These are phyloP conservation scores for Forsythia viridissima DNA, from an alignment of 257 asterid species.

Conservation along the genomic window DNA sequence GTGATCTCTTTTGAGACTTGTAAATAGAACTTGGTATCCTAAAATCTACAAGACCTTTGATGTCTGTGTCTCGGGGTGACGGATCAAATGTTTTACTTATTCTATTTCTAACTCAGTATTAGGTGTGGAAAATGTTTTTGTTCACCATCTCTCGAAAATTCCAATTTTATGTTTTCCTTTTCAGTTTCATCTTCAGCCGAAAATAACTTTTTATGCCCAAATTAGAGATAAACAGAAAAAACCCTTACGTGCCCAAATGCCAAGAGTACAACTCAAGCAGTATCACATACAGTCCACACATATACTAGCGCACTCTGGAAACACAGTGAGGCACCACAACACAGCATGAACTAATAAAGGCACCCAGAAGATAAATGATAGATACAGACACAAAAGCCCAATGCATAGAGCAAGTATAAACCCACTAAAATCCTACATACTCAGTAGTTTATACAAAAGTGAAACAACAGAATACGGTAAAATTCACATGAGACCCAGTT, in stretches of 20 bases:
- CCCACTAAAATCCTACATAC: background rate
- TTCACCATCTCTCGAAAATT: background rate
- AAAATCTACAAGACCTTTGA: background rate
- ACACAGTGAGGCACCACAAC: background rate
- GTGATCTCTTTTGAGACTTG: background rate
- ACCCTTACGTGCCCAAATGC: background rate
- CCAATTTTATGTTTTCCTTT: background rate
- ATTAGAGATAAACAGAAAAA: background rate
- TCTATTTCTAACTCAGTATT: background rate
- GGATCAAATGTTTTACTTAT: background rate
- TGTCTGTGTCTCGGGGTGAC: background rate
- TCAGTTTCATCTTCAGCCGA: background rate
- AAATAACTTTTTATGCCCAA: background rate
- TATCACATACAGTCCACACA: background rate
- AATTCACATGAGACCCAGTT: background rate
- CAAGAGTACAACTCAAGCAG: background rate
- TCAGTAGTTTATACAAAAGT: background rate
- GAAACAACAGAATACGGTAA: background rate
- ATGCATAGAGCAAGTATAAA: background rate
- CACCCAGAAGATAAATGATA: background rate
- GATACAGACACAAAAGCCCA: background rate
- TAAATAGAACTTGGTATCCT: background rate
- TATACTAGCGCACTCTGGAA: background rate
- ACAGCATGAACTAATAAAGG: background rate
- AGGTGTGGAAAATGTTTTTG: background rate